These are phyloP conservation scores for Chrysanthemum makinoi DNA, from an alignment of 129 eudicot genomes.

Conservation along the genomic window DNA sequence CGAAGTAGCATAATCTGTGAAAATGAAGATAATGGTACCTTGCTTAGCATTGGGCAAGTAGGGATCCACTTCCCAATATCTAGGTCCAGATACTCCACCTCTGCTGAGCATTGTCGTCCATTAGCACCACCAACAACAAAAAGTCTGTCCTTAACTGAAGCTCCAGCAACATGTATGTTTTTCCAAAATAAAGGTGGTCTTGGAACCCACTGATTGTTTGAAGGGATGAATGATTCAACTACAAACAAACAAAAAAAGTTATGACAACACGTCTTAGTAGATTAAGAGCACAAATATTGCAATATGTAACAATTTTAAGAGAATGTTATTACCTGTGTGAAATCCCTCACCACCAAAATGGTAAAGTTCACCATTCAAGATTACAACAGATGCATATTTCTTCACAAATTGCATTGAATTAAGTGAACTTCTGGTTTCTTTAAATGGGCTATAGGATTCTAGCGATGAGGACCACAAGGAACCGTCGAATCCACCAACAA, in stretches of 20 bases:
- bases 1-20: background rate
- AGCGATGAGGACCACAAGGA: slow-evolving; percentile 53
- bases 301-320: slow-evolving; percentile 8
- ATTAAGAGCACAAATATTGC: background rate
- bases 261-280: background rate
- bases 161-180: slow-evolving; percentile 60
- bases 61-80: slow-evolving; percentile 54
- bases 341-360: slow-evolving; percentile 60
- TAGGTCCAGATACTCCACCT: slow-evolving; percentile 65
- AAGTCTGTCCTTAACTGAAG: slow-evolving; percentile 44
- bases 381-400: slow-evolving; percentile 51
- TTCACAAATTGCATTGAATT: slow-evolving; percentile 46
- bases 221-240: slow-evolving; percentile 70
- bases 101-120: slow-evolving; percentile 48
- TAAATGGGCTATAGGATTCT: slow-evolving; percentile 43
- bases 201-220: slow-evolving; percentile 45
- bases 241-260: slow-evolving; percentile 1
- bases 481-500: slow-evolving; percentile 75
- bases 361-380: slow-evolving; percentile 49
- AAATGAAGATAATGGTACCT: slow-evolving; percentile 41
- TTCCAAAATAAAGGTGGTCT: slow-evolving; percentile 46
- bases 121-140: slow-evolving; percentile 71
- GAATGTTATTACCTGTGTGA: slow-evolving; percentile 54
- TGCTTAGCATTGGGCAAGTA: slow-evolving; percentile 51
- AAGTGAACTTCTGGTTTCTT: slow-evolving; percentile 42